phyloP scores from a whole-genome alignment of 768 basidiomycete species.

The Trametes cinnabarina region DNA sequence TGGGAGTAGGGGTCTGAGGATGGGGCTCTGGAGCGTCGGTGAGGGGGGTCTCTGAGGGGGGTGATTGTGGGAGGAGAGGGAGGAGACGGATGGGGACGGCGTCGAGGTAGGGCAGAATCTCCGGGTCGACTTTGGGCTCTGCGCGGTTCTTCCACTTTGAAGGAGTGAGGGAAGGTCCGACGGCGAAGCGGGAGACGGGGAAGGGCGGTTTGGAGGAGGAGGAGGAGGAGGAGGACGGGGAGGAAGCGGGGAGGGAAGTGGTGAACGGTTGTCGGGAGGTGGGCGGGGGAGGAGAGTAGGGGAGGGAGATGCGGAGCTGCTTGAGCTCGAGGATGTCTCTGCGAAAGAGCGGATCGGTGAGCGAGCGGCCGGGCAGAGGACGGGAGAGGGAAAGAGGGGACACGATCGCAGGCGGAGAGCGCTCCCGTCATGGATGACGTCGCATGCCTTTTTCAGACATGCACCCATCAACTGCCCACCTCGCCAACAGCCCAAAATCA shows the following conservation, averaged over 20 bases:
- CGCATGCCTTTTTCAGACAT: neutral
- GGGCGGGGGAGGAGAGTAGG: slow-evolving; percentile 36
- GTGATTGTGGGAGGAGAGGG: slow-evolving; percentile 42
- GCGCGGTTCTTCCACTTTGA: slow-evolving; percentile 37
- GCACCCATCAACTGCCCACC: neutral
- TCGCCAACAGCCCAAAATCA: neutral
- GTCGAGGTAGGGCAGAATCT: slow-evolving; percentile 33
- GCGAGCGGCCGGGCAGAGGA: neutral
- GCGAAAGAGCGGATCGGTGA: slow-evolving; percentile 6
- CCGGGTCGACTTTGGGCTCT: slow-evolving; percentile 22
- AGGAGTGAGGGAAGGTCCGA: slow-evolving; percentile 40
- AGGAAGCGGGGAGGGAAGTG: slow-evolving; percentile 21
- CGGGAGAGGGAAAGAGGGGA: neutral
- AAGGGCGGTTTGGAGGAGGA: slow-evolving; percentile 44
- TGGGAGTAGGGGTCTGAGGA: slow-evolving; percentile 11
- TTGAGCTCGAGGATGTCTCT: slow-evolving; percentile 55
- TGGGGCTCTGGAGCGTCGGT: slow-evolving; percentile 3
- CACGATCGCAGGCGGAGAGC: too few species aligned
- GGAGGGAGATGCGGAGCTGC: slow-evolving; percentile 63
- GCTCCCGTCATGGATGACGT: slow-evolving; percentile 17
- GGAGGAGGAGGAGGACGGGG: slow-evolving; percentile 29
- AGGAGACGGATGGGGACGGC: slow-evolving; percentile 63
- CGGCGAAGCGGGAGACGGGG: slow-evolving; percentile 38
- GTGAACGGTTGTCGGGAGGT: slow-evolving; percentile 28
- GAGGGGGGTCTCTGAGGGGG: neutral